Conservation (phyloP, 108 stramenopile species). For the Skeletonema menzelii region DNA sequence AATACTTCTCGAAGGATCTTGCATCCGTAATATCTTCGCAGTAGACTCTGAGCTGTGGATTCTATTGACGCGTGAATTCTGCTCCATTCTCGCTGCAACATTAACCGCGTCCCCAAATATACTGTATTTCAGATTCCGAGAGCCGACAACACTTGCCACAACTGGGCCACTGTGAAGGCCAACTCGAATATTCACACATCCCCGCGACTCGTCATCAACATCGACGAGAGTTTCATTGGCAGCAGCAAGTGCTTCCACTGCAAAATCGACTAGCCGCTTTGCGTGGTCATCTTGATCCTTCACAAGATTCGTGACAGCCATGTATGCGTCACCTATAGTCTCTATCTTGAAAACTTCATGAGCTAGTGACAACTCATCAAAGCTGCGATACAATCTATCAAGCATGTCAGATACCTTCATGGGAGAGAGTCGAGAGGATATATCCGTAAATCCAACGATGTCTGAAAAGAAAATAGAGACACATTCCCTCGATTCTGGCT, state of each 20-base stretch:
- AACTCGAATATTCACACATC: constrained; percentile 68
- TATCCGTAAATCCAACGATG: constrained; percentile 73
- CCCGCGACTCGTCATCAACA: constrained; percentile 51
- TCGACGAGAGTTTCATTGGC: constrained; percentile 58
- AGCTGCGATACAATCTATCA: constrained; percentile 63
- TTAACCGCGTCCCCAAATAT: constrained; percentile 86
- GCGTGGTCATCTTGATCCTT: constrained; percentile 71
- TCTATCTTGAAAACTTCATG: constrained; percentile 83
- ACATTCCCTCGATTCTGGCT: constrained; percentile 26
- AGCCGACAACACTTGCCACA: constrained; percentile 74
- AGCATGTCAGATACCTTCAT: constrained; percentile 65
- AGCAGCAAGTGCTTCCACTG: constrained; percentile 60
- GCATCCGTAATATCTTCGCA: constrained; percentile 42
- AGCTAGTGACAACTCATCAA: constrained; percentile 63
- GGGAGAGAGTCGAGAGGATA: constrained; percentile 53
- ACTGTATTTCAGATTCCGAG: constrained; percentile 65
- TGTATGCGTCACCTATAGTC: constrained; percentile 76
- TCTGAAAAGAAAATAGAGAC: constrained; percentile 53
- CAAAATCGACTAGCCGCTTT: constrained; percentile 75
- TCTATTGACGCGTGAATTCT: constrained; percentile 38
- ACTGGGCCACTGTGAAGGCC: constrained; percentile 76
- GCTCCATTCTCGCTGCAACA: constrained; percentile 65
- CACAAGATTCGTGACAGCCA: constrained; percentile 68
- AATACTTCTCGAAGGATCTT: constrained; percentile 50
- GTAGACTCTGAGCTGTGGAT: constrained; percentile 63